Evolutionary conservation across 2,329 filamentous ascomycete species (phyloP), one percentile per base, ranked within the genome.

Genomic region (Verticillium albo-atrum): DNA sequence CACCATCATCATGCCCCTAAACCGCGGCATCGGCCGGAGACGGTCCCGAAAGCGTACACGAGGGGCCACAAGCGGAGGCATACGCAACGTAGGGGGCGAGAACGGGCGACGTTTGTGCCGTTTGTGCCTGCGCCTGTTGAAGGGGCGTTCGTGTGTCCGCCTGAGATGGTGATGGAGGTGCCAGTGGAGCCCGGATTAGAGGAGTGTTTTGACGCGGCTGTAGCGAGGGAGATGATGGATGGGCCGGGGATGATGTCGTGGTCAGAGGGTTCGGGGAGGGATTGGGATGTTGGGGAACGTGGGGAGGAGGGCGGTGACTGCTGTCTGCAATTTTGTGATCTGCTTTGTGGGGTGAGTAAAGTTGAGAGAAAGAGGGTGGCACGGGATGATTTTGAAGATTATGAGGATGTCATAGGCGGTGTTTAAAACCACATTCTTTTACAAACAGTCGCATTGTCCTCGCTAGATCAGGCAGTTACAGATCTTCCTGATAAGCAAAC

Each of bases 251-350:
- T 23, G 42, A 50, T 12, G 20, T 50, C 42, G n/a, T 50, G 42
- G 42, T 12, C 20, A 3, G 42, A 23, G 42, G 7, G 10, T 3
- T 50, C 20, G 10, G 35, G 35, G 17, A n/a, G 35, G 17, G 42
- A 50, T n/a, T 23, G 42, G 2, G 42, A 50, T n/a, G 42, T 25
- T 9, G 42, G 25, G 4, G 17, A 52, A 9, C 6, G 17, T 3
- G 17, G 28, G 17, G 51, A n/a, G 15, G 27, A 6, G 14, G 51
- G 25, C 3, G 50, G 50, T 6, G 25, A n/a, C n/a, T 53, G 51
- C 17, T 53, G 51, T 59, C 27, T 54, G 56, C 6, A 61, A 37
- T 47, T 61, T 61, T 17, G 59, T 53, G 9, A 59, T 53, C 3
- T 34, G 54, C 25, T 59, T 56, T 20, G 42, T 34, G 3, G 54